These are phyloP conservation scores for Marchantia paleacea DNA, from an alignment of 225 moss, liverwort and hornwort genomes.

Conservation along the genomic window DNA sequence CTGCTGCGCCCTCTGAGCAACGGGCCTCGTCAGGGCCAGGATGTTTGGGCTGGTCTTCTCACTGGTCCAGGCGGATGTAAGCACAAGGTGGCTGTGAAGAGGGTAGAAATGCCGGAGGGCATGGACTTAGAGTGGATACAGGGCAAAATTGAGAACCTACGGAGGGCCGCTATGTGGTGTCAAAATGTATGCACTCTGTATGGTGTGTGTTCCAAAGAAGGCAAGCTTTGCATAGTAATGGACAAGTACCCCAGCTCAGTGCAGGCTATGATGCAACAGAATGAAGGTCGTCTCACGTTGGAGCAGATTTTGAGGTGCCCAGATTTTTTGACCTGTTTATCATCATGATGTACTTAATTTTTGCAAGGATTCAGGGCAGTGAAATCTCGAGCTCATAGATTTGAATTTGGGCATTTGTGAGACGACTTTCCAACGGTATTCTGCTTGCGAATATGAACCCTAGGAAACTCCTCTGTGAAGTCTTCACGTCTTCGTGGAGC, in stretches of 20 bases:
- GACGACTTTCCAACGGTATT: background rate
- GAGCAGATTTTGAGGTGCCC: slow-evolving; percentile 51
- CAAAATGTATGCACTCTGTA: slow-evolving; percentile 54
- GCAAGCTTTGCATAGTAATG: slow-evolving; percentile 52
- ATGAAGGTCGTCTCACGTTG: slow-evolving; percentile 51
- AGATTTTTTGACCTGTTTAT: background rate
- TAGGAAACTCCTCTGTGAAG: background rate
- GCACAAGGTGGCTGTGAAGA: slow-evolving; percentile 54
- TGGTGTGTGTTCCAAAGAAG: slow-evolving; percentile 45
- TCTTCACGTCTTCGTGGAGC: background rate
- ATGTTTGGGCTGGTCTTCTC: slow-evolving; percentile 48
- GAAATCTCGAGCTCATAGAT: background rate
- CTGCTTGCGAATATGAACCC: background rate
- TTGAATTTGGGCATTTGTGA: background rate
- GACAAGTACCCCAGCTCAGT: slow-evolving; percentile 50
- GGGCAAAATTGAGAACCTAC: slow-evolving; percentile 43
- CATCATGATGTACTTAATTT: background rate
- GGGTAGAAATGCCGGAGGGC: slow-evolving; percentile 45
- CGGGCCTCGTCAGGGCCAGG: slow-evolving; percentile 44
- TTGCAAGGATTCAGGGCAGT: background rate
- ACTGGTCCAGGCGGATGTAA: slow-evolving; percentile 45
- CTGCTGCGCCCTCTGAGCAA: slow-evolving; percentile 31
- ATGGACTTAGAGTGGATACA: slow-evolving; percentile 51
- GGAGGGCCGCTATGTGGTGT: slow-evolving; percentile 52
- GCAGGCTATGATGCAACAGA: slow-evolving; percentile 50